These are phyloP conservation scores for Eragrostis nindensis DNA, from an alignment of 176 grass and related monocot species.

Conservation along the genomic window DNA sequence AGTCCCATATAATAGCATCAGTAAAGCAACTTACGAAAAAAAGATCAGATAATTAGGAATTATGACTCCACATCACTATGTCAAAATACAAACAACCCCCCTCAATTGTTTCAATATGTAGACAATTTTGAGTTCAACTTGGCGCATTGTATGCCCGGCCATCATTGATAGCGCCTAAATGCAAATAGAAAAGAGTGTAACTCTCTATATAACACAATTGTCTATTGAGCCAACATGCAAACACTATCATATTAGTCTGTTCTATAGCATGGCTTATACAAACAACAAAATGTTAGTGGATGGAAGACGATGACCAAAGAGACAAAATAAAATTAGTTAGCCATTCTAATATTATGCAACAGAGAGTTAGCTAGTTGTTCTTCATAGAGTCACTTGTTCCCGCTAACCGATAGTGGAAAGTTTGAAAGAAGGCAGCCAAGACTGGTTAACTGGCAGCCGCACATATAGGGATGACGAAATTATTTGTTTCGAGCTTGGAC, in stretches of 20 bases:
- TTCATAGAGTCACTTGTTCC: background rate
- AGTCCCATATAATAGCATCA: background rate
- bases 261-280: background rate
- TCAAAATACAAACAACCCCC: background rate
- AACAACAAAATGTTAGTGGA: background rate
- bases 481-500: background rate
- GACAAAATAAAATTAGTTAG: background rate
- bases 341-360: background rate
- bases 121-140: background rate
- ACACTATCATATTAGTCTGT: background rate
- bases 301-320: background rate
- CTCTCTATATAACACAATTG: background rate
- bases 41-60: background rate
- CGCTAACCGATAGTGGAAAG: background rate
- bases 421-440: background rate
- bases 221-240: background rate
- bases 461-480: background rate
- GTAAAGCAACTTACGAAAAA: background rate
- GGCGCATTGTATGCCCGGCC: background rate
- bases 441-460: background rate
- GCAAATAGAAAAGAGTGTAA: constrained; percentile 4
- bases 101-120: background rate
- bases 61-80: background rate
- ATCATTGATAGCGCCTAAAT: background rate
- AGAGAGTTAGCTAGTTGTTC: background rate